These are phyloP conservation scores for Coelastrella sp. DNA, from an alignment of 139 green algal genomes.

Conservation along the genomic window DNA sequence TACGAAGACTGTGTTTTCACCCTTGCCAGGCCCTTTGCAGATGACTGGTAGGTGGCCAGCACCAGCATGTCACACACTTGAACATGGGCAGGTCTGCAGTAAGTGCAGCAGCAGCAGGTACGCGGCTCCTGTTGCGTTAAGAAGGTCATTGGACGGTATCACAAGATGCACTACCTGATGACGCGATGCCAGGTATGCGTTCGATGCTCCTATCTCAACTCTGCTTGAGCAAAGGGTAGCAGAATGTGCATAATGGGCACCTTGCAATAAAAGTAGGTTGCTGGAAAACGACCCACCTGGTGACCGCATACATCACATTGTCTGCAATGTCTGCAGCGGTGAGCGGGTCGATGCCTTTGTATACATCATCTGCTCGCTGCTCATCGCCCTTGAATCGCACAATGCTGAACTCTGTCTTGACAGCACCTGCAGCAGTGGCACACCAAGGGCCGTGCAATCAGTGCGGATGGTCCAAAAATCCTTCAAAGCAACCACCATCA, in stretches of 20 bases:
- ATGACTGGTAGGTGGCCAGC: slow-evolving; percentile 66
- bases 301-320: slow-evolving; percentile 84
- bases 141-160: too few species aligned
- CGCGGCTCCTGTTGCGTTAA: neutral
- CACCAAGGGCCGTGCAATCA: too few species aligned
- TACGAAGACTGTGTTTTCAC: neutral
- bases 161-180: too few species aligned
- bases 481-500: neutral
- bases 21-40: slow-evolving; percentile 58
- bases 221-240: too few species aligned
- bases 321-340: slow-evolving; percentile 86
- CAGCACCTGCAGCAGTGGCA: slow-evolving; percentile 73
- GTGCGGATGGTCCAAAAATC: neutral
- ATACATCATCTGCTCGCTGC: slow-evolving; percentile 74
- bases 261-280: too few species aligned
- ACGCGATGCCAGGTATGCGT: too few species aligned
- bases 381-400: slow-evolving; percentile 79
- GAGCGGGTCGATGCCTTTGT: slow-evolving; percentile 78
- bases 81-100: slow-evolving; percentile 59
- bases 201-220: too few species aligned
- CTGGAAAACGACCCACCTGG: too few species aligned
- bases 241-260: too few species aligned
- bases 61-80: slow-evolving; percentile 77
- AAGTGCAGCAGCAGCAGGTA: neutral
- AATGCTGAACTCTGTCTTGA: slow-evolving; percentile 86